These are phyloP conservation scores for Dactylorhiza incarnata DNA, from an alignment of 106 monocot species.

Conservation along the genomic window DNA sequence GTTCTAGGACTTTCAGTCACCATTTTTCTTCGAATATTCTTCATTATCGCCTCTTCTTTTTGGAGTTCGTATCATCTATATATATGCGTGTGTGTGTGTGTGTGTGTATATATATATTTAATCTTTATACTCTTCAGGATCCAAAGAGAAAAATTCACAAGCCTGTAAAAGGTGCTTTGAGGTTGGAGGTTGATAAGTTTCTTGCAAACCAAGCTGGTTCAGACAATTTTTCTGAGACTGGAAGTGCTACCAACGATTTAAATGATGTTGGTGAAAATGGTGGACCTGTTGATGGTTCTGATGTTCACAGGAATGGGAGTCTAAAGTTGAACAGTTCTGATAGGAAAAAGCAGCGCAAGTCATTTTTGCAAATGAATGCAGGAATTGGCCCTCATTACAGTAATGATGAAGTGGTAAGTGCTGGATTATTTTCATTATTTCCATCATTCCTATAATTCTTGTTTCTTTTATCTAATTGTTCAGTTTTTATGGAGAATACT, in stretches of 20 bases:
- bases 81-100: not conserved
- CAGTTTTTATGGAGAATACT: not conserved
- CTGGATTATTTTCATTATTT: not conserved
- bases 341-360: constrained; percentile 29
- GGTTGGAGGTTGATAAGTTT: constrained; percentile 86
- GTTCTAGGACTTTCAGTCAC: not conserved
- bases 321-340: constrained; percentile 16
- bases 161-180: constrained; percentile 84
- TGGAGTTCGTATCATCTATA: not conserved
- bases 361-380: constrained; percentile 16
- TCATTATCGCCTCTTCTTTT: not conserved
- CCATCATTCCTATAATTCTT: not conserved
- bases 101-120: not conserved
- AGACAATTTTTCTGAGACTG: constrained; percentile 75
- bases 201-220: constrained; percentile 32
- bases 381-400: constrained; percentile 15
- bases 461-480: not conserved
- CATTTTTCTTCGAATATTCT: not conserved
- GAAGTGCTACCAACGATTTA: constrained; percentile 50
- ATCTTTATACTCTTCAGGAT: constrained; percentile 40
- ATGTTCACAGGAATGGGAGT: constrained; percentile 23
- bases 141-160: constrained; percentile 95
- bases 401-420: constrained; percentile 49
- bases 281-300: constrained; percentile 34
- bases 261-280: constrained; percentile 34